These are phyloP conservation scores for Blastobotrys indianensis DNA, from an alignment of 1,139 yeast genomes.

Conservation along the genomic window DNA sequence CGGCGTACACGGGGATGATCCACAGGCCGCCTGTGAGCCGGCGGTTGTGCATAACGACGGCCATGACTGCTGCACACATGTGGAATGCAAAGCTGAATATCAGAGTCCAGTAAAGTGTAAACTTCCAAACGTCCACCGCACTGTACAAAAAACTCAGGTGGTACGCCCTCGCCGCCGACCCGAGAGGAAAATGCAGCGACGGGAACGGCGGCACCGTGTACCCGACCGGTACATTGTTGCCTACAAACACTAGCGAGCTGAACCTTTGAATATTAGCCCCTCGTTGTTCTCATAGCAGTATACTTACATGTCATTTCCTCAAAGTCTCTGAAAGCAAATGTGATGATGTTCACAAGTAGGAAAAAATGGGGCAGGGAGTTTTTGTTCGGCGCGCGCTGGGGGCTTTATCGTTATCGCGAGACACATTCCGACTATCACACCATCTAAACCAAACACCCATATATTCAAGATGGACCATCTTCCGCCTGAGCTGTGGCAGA, in stretches of 20 bases:
- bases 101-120: constrained; percentile 76
- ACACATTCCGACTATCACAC: background rate
- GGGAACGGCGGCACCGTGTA: constrained; percentile 79
- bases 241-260: constrained; percentile 22
- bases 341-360: background rate
- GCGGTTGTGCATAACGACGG: constrained; percentile 47
- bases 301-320: background rate
- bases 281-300: background rate
- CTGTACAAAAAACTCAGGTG: constrained; percentile 59
- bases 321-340: background rate
- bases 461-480: constrained; percentile 9
- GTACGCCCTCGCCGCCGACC: constrained; percentile 34
- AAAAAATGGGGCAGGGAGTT: too few species aligned
- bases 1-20: constrained; percentile 36
- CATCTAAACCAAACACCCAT: background rate
- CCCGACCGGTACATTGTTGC: constrained; percentile 59
- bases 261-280: constrained; percentile 1
- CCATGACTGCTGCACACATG: constrained; percentile 57
- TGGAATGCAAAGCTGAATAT: constrained; percentile 59
- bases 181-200: constrained; percentile 66
- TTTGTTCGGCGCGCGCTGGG: background rate
- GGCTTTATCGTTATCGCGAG: background rate
- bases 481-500: constrained; percentile 27
- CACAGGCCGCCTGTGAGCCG: constrained; percentile 36
- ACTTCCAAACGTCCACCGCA: constrained; percentile 72